Percentiles rank a stretch among this genome's conserved stretches.
Evolutionary conservation across 1,284 basidiomycete species (phyloP).

Genomic region (Wolfiporia cocos): DNA sequence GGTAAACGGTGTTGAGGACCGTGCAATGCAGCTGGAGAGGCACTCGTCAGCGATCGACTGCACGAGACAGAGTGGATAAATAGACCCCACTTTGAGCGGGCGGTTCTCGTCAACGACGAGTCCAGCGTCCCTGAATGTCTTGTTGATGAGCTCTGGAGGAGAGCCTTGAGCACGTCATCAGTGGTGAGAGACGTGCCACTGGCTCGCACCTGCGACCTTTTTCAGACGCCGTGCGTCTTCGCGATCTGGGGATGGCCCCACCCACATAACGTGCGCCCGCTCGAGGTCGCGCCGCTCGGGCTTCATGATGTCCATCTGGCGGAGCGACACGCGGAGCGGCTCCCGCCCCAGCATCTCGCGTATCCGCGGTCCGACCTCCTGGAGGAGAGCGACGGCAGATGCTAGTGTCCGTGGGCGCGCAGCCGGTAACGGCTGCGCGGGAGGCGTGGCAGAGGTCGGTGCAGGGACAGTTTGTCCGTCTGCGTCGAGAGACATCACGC

Average conservation of each 20-base stretch:
- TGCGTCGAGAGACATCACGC: constrained; percentile 54
- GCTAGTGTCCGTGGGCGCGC: constrained; percentile 29
- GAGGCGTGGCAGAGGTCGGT: too few relatives aligned
- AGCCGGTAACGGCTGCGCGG: too few relatives aligned
- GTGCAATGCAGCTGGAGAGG: constrained; percentile 59
- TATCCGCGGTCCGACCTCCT: constrained; percentile 40
- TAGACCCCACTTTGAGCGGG: constrained; percentile 53
- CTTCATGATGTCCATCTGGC: constrained; percentile 46
- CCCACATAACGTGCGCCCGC: constrained; percentile 53
- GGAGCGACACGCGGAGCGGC: constrained; percentile 38
- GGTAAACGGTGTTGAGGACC: constrained; percentile 53
- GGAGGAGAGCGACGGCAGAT: constrained; percentile 41
- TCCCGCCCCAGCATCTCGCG: constrained; percentile 19
- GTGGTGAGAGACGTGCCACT: not conserved
- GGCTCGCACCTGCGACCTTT: constrained; percentile 36
- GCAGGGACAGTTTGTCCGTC: not conserved
- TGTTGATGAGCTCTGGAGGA: constrained; percentile 38
- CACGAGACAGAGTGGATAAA: not conserved
- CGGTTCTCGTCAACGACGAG: constrained; percentile 37
- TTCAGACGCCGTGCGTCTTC: constrained; percentile 24
- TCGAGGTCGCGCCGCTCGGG: constrained; percentile 31
- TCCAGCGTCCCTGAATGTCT: constrained; percentile 42
- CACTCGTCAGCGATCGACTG: constrained; percentile 1
- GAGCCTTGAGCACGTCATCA: not conserved
- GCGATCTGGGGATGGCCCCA: constrained; percentile 35